Evolutionary conservation across 768 basidiomycete species (phyloP), one percentile per base, ranked within the genome.

Genomic region (Tylopilus rubrobrunneus): DNA sequence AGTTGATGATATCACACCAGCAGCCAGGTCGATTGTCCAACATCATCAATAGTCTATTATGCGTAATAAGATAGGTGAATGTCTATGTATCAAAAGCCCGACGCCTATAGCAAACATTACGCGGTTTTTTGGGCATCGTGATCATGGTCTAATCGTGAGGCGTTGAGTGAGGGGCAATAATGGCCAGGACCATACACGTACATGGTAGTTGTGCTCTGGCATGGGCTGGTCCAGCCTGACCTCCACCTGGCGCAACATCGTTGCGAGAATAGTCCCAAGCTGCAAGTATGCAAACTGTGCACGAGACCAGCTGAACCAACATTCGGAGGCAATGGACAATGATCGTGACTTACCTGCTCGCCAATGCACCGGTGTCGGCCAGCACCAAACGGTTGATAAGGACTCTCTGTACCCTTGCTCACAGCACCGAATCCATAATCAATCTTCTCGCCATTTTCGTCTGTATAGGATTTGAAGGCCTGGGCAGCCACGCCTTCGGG

Each of bases 351-450:
- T 44, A 85, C 86, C 75, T 86, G 88, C 73, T 95, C 93, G 58
- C 93, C 92, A 56, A 98, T 95, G 70, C 92, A 98, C 59, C 95
- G 79, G 75, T 98, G 96, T 63, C 90, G 80, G 28, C 97, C 97
- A 48, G 97, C 96, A 57, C 97, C 97, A 64, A 99, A 99, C 2
- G 97, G 97, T 68, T 97, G 91, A 70, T 98, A 98, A 46, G 92
- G 92, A 61, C 87, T 91, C 53, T 95, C 91, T 7, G 95, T 98
- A 47, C 95, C 95, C 74, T 98, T 98, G 75, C 87, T 91, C 48
- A 99, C 89, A 56, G 86, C 83, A 49, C 97, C 97, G 70, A 92
- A 99, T 2, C 97, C 97, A 64, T 87, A 99, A 71, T 99, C 97
- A 56, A 98, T 77, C 76, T 94, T 94, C 71, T 96, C 92, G 52